phyloP scores from a whole-genome alignment of 2,329 filamentous ascomycete genomes.

The Aureobasidium sp. region DNA sequence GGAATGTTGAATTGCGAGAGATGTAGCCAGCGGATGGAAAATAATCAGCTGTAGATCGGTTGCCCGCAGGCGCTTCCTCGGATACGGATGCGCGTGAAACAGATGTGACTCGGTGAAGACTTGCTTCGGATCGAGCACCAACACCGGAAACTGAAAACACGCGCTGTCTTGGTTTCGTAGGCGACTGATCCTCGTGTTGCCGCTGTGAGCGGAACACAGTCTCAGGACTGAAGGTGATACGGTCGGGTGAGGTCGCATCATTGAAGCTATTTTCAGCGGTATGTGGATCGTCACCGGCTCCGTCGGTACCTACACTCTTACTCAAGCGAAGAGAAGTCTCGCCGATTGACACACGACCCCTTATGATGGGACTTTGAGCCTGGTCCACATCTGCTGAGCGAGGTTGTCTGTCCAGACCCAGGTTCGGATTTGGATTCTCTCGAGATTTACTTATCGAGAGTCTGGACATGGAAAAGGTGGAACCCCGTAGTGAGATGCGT shows the following conservation, averaged over 20 bases:
- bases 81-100: background rate
- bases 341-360: background rate
- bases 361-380: background rate
- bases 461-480: background rate
- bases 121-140: constrained; percentile 27
- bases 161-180: background rate
- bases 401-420: background rate
- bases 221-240: constrained; percentile 27
- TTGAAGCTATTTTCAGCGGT: background rate
- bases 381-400: background rate
- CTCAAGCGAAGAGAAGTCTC: background rate
- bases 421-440: background rate
- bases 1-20: constrained; percentile 50
- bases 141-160: constrained; percentile 22
- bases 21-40: constrained; percentile 24
- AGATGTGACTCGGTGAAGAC: constrained; percentile 19
- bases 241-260: constrained; percentile 1
- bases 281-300: background rate
- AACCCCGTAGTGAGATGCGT: background rate
- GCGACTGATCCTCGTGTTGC: background rate
- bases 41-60: constrained; percentile 9
- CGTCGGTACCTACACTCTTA: background rate
- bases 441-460: background rate
- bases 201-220: constrained; percentile 21
- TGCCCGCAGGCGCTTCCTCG: background rate